Evolutionary conservation across 345 rosid species (phyloP).

Genomic region (Salix brachista): DNA sequence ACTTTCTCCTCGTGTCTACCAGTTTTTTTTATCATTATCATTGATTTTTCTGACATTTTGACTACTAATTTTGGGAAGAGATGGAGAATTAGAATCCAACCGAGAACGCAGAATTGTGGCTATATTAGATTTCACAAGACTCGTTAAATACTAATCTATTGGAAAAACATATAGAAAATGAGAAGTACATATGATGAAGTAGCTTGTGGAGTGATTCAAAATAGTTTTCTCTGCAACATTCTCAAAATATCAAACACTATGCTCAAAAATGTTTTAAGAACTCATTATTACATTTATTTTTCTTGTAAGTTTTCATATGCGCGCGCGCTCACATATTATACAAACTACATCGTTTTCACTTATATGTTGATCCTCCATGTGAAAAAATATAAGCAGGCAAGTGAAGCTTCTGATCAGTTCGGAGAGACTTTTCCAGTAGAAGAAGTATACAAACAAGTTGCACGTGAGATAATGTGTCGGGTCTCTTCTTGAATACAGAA

Average conservation of each 20-base stretch:
- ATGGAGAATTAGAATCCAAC: too few relatives aligned
- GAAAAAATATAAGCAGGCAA: constrained; percentile 24
- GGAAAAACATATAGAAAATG: too few relatives aligned
- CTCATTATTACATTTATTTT: neutral
- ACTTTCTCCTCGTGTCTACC: neutral
- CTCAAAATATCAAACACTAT: neutral
- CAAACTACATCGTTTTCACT: neutral
- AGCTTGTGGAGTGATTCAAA: neutral
- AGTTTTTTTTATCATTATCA: neutral
- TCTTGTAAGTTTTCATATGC: too few relatives aligned
- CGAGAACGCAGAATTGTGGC: too few relatives aligned
- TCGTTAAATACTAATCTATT: too few relatives aligned
- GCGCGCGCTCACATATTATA: too few relatives aligned
- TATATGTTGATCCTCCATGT: neutral
- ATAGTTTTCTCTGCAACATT: too few relatives aligned
- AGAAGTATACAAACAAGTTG: constrained; percentile 56
- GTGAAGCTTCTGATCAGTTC: constrained; percentile 30
- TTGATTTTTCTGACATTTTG: too few relatives aligned
- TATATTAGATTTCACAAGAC: too few relatives aligned
- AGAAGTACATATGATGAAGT: too few relatives aligned
- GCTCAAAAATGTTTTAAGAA: too few relatives aligned
- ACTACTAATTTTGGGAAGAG: too few relatives aligned
- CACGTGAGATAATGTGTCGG: constrained; percentile 47
- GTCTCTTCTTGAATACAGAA: constrained; percentile 30
- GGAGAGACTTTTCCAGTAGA: constrained; percentile 37